Percentiles rank a stretch among this genome's conserved stretches.
Evolutionary conservation across 441 rosid species (phyloP).

Genomic region (Gossypium davidsonii): DNA sequence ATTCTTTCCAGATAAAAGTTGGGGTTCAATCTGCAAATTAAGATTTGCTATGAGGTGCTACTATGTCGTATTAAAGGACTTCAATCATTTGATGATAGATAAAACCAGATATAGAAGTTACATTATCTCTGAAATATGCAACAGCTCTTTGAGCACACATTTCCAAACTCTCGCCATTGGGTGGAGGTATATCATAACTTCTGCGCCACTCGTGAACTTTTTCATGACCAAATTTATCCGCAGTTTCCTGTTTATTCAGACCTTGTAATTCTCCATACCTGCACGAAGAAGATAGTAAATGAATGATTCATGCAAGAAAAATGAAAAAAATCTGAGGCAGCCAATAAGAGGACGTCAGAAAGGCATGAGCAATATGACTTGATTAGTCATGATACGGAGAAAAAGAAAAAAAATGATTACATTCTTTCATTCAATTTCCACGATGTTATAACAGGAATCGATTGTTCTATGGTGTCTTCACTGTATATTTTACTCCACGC

Average conservation of each 20-base stretch:
- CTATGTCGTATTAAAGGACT: background rate
- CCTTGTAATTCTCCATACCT: conserved; percentile 98
- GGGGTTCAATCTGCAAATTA: conserved; percentile 69
- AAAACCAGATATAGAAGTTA: conserved; percentile 18
- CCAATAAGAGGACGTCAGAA: background rate
- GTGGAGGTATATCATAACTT: conserved; percentile 94
- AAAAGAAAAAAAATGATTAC: conserved; percentile 33
- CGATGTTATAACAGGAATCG: conserved; percentile 77
- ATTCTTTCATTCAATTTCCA: conserved; percentile 98
- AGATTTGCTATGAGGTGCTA: conserved; percentile 11
- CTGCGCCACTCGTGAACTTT: conserved; percentile 96
- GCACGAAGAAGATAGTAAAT: background rate
- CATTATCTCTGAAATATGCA: conserved; percentile 79
- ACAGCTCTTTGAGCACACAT: conserved; percentile 98
- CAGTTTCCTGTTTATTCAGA: conserved; percentile 90
- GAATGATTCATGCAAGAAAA: background rate
- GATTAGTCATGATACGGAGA: background rate
- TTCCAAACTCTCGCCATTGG: conserved; percentile 95
- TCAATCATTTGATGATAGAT: background rate
- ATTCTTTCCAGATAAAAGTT: conserved; percentile 75
- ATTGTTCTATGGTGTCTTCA: conserved; percentile 71
- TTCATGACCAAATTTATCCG: conserved; percentile 80
- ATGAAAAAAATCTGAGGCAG: background rate
- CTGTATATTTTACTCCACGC: conserved; percentile 85
- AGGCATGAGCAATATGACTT: background rate